Percentiles rank a stretch among this genome's conserved stretches.
Evolutionary conservation across 495 filamentous ascomycete genomes (phyloP).

Genomic region (Lasiosphaeria hispida): DNA sequence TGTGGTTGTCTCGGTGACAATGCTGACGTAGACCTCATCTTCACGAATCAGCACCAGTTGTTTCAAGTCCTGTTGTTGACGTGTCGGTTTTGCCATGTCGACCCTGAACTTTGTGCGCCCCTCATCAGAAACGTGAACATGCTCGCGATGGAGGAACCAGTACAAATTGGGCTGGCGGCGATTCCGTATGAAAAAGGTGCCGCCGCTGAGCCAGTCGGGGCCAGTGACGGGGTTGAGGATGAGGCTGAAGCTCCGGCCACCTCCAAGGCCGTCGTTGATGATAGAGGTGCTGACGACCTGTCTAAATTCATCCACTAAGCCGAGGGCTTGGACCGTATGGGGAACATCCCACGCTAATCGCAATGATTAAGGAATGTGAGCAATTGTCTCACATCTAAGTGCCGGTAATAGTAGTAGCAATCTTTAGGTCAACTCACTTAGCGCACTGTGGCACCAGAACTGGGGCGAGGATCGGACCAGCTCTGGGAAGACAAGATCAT

Average conservation of each 20-base stretch:
- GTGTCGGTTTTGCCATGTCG: neutral
- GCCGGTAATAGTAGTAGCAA: too few relatives aligned
- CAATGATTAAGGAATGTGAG: too few relatives aligned
- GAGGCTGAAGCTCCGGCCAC: neutral
- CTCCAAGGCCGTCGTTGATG: neutral
- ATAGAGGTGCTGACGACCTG: neutral
- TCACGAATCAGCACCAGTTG: neutral
- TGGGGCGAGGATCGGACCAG: neutral
- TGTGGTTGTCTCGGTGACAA: neutral
- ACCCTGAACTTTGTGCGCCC: neutral
- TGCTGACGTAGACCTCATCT: neutral
- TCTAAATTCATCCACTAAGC: neutral
- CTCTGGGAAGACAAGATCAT: neutral
- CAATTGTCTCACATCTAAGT: too few relatives aligned
- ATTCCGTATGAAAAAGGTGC: neutral
- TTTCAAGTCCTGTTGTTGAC: too few relatives aligned
- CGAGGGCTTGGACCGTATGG: neutral
- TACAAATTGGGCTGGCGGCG: neutral
- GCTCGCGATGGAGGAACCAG: neutral
- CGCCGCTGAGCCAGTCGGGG: conserved; percentile 2
- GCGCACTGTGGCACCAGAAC: conserved; percentile 3
- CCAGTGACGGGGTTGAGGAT: neutral
- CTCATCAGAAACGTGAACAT: neutral
- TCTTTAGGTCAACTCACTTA: too few relatives aligned
- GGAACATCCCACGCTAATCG: neutral